Evolutionary conservation across 257 asterid species (phyloP).

Genomic region (Pogostemon cablin): DNA sequence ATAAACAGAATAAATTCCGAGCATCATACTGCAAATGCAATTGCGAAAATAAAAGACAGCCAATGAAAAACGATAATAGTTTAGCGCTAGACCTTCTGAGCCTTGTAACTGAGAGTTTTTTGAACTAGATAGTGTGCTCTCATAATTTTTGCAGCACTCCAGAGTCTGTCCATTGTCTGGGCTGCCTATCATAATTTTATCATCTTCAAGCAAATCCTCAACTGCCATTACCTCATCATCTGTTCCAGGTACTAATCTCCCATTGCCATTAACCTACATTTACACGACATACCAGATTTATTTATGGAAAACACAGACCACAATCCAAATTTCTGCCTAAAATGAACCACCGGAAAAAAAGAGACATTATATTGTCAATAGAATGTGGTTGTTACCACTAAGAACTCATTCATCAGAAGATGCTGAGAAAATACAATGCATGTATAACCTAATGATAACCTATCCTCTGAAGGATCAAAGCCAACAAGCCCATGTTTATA

Average conservation of each 20-base stretch:
- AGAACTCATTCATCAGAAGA: neutral
- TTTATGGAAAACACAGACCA: slow-evolving; percentile 17
- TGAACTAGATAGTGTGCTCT: slow-evolving; percentile 29
- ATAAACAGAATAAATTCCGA: neutral
- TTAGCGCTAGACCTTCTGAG: slow-evolving; percentile 50
- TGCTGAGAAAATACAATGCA: neutral
- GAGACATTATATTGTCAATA: neutral
- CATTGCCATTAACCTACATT: slow-evolving; percentile 82
- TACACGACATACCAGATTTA: slow-evolving; percentile 24
- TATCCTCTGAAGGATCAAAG: slow-evolving; percentile 3
- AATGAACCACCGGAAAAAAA: slow-evolving; percentile 12
- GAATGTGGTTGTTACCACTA: neutral
- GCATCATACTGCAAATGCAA: slow-evolving; percentile 17
- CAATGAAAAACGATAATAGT: neutral
- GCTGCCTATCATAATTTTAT: slow-evolving; percentile 44
- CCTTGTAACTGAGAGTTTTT: slow-evolving; percentile 37
- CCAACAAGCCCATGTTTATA: neutral
- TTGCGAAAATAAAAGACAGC: slow-evolving; percentile 7
- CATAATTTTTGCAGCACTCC: slow-evolving; percentile 39
- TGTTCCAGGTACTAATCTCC: slow-evolving; percentile 95
- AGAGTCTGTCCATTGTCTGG: slow-evolving; percentile 40
- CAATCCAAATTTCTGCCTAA: slow-evolving; percentile 15
- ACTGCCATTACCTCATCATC: slow-evolving; percentile 83
- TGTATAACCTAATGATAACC: neutral
- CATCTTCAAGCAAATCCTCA: slow-evolving; percentile 73